These are phyloP conservation scores for Pseudoperonospora humuli DNA, from an alignment of 352 stramenopile species.

Conservation along the genomic window DNA sequence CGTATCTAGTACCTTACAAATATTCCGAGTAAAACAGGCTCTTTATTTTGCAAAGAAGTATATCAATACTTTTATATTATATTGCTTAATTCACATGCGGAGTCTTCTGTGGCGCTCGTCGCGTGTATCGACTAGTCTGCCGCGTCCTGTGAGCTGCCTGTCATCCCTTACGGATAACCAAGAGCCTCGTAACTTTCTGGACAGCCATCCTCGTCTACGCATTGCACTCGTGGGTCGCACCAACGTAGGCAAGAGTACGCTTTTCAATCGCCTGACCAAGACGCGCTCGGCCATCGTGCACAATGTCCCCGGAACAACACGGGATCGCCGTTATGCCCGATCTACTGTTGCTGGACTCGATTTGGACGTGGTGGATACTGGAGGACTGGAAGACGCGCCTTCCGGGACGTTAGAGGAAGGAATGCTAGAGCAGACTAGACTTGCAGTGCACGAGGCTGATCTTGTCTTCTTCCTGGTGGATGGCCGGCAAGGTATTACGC, in stretches of 20 bases:
- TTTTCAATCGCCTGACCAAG: slow-evolving; percentile 81
- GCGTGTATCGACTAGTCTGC: slow-evolving; percentile 5
- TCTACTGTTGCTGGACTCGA: slow-evolving; percentile 57
- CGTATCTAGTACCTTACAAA: no score
- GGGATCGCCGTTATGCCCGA: slow-evolving; percentile 62
- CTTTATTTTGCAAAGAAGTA: no score
- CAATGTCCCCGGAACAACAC: slow-evolving; percentile 72
- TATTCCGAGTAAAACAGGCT: no score
- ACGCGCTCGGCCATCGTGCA: slow-evolving; percentile 73
- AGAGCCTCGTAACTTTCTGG: slow-evolving; percentile 6
- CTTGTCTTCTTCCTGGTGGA: slow-evolving; percentile 78
- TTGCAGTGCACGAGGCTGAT: slow-evolving; percentile 69
- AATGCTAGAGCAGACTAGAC: slow-evolving; percentile 71
- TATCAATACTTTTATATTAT: no score
- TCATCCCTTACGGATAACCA: slow-evolving; percentile 1
- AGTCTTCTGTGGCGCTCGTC: slow-evolving; percentile 24
- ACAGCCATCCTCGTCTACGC: slow-evolving; percentile 51
- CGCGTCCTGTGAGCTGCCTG: slow-evolving; percentile 18
- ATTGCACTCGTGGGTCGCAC: slow-evolving; percentile 76
- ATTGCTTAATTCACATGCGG: slow-evolving; percentile 29
- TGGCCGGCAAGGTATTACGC: slow-evolving; percentile 66
- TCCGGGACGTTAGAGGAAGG: slow-evolving; percentile 57
- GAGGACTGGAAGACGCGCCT: slow-evolving; percentile 64
- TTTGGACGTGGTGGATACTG: slow-evolving; percentile 81
- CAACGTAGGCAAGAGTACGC: slow-evolving; percentile 82